Percentiles rank a stretch among this genome's conserved stretches.
phyloP scores from a whole-genome alignment of 78 protist species.

The Cavenderia fasciculata region DNA sequence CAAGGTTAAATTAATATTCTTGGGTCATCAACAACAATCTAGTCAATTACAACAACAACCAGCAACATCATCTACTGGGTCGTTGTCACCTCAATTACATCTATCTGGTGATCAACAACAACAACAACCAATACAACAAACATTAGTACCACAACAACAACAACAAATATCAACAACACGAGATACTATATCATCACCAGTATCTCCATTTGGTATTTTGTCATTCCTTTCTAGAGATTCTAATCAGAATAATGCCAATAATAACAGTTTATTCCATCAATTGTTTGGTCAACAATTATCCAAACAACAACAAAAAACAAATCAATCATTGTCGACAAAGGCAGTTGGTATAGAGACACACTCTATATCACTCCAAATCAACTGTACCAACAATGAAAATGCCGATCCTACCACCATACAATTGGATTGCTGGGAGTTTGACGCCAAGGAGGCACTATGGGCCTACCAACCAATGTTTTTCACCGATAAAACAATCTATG shows the following conservation, averaged over 20 bases:
- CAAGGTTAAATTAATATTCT: not conserved
- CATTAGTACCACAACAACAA: too few relatives aligned
- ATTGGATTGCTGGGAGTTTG: conserved; percentile 25
- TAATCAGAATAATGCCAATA: not conserved
- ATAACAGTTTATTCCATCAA: not conserved
- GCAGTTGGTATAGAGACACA: not conserved
- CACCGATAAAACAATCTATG: conserved; percentile 27
- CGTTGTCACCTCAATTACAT: too few relatives aligned
- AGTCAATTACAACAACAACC: too few relatives aligned
- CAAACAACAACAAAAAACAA: not conserved
- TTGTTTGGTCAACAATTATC: conserved; percentile 3
- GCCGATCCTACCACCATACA: not conserved
- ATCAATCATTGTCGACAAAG: not conserved
- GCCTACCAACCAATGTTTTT: conserved; percentile 3
- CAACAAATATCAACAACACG: too few relatives aligned
- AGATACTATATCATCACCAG: too few relatives aligned
- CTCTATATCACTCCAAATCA: not conserved
- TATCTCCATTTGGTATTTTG: too few relatives aligned
- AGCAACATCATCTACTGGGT: too few relatives aligned
- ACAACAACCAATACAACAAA: too few relatives aligned
- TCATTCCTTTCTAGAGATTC: too few relatives aligned
- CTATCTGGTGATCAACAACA: too few relatives aligned
- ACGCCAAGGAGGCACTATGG: not conserved
- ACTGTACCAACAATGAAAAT: not conserved
- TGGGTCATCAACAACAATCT: too few relatives aligned